phyloP scores from a whole-genome alignment of 768 basidiomycete species.

The Sistotremastrum suecicum region DNA sequence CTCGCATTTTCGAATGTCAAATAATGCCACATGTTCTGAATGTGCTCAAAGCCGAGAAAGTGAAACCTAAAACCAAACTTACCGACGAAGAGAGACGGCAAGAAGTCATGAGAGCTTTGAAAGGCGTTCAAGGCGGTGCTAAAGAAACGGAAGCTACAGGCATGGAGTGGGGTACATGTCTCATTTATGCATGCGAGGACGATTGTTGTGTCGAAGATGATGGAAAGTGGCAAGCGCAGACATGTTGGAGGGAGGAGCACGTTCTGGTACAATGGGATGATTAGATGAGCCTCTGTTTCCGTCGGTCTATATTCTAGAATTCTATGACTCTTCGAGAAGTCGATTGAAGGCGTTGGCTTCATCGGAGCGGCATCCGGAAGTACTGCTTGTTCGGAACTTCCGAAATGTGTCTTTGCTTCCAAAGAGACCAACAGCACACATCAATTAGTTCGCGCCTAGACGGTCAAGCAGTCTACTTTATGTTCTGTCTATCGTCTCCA shows the following conservation, averaged over 20 bases:
- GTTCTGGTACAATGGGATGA: constrained; percentile 71
- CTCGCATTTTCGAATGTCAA: constrained; percentile 81
- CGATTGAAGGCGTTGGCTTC: too few species aligned
- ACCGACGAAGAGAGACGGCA: constrained; percentile 59
- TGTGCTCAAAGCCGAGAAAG: constrained; percentile 31
- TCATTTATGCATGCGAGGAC: constrained; percentile 76
- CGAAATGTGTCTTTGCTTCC: too few species aligned
- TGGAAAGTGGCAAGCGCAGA: constrained; percentile 22
- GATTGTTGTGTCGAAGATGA: constrained; percentile 52
- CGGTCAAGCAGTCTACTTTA: too few species aligned
- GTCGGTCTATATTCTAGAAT: too few species aligned
- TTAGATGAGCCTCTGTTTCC: constrained; percentile 9
- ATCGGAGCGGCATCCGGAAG: too few species aligned
- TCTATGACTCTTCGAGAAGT: too few species aligned
- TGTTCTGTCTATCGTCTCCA: too few species aligned
- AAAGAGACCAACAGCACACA: too few species aligned
- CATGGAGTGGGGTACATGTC: constrained; percentile 92
- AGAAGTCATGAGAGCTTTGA: constrained; percentile 41
- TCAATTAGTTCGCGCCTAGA: too few species aligned
- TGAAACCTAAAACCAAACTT: constrained; percentile 17
- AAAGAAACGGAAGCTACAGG: constrained; percentile 32
- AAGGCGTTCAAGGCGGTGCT: constrained; percentile 19
- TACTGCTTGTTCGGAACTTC: too few species aligned
- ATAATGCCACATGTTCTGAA: constrained; percentile 91
- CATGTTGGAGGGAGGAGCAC: constrained; percentile 58